phyloP scores from a whole-genome alignment of 2,329 filamentous ascomycete species.

The Paraphaeosphaeria sporulosa region DNA sequence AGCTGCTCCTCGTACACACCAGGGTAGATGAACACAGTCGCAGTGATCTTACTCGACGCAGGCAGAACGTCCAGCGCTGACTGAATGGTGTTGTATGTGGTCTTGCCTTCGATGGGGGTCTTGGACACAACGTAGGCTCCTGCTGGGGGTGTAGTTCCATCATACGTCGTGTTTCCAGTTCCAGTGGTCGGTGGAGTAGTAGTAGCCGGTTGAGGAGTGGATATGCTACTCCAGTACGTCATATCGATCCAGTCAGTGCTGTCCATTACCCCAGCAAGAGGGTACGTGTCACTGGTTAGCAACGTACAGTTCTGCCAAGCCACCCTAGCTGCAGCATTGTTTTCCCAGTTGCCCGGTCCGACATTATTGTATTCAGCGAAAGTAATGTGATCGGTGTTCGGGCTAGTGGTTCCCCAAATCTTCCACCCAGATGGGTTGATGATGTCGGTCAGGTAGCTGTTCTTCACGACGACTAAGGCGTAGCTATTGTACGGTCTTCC shows the following conservation, averaged over 20 bases:
- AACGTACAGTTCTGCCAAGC: slow-evolving; percentile 45
- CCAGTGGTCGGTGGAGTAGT: slow-evolving; percentile 21
- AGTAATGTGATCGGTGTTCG: slow-evolving; percentile 58
- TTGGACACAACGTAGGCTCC: slow-evolving; percentile 52
- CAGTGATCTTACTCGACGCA: slow-evolving; percentile 41
- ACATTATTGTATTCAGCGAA: slow-evolving; percentile 67
- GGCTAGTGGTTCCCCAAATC: slow-evolving; percentile 59
- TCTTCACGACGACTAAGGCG: slow-evolving; percentile 58
- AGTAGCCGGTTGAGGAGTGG: slow-evolving; percentile 39
- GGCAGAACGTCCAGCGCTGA: slow-evolving; percentile 47
- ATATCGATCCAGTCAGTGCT: slow-evolving; percentile 50
- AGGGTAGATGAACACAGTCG: slow-evolving; percentile 1
- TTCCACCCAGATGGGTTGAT: slow-evolving; percentile 67
- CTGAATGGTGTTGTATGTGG: slow-evolving; percentile 49
- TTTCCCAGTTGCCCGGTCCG: slow-evolving; percentile 53
- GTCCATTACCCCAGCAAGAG: slow-evolving; percentile 44
- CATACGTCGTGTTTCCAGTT: slow-evolving; percentile 35
- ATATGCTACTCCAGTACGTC: slow-evolving; percentile 50
- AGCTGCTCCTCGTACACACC: slow-evolving; percentile 10
- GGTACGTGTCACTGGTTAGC: slow-evolving; percentile 47
- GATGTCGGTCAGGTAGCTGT: slow-evolving; percentile 58
- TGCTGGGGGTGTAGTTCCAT: slow-evolving; percentile 43
- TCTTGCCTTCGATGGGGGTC: slow-evolving; percentile 43
- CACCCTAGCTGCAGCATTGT: slow-evolving; percentile 44
- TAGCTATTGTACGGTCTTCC: slow-evolving; percentile 60